Evolutionary conservation across 2,329 filamentous ascomycete species (phyloP).

Genomic region (Colletotrichum sp.): DNA sequence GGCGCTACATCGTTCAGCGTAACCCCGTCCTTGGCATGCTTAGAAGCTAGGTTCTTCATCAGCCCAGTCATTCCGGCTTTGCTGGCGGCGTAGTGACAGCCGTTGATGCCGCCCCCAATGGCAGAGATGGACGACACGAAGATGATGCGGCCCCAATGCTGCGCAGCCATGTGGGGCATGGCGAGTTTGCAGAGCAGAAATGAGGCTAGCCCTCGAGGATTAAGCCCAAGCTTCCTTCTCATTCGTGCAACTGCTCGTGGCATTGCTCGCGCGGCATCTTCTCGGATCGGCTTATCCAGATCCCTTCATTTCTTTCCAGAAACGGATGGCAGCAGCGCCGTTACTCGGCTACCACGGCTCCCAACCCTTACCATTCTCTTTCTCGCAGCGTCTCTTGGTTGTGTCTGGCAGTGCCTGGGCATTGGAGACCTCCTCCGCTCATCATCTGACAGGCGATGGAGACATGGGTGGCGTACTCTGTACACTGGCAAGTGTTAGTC

Average conservation of each 20-base stretch:
- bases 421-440: not conserved
- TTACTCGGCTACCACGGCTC: slow-evolving; percentile 6
- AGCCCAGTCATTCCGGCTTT: slow-evolving; percentile 68
- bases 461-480: not conserved
- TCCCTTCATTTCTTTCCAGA: slow-evolving; percentile 7
- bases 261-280: not conserved
- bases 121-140: slow-evolving; percentile 69
- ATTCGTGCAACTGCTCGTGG: not conserved
- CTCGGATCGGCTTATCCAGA: slow-evolving; percentile 11
- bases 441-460: not conserved
- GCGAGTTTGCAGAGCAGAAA: slow-evolving; percentile 61
- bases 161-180: slow-evolving; percentile 64
- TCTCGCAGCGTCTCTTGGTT: not conserved
- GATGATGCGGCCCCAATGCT: slow-evolving; percentile 68
- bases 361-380: not conserved
- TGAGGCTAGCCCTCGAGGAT: not conserved
- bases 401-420: not conserved
- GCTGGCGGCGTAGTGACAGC: slow-evolving; percentile 64
- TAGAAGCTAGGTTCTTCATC: slow-evolving; percentile 68
- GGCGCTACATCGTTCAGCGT: slow-evolving; percentile 73
- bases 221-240: not conserved
- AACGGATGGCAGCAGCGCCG: not conserved
- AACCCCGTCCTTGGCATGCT: slow-evolving; percentile 64
- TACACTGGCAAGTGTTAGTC: not conserved
- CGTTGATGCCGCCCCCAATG: slow-evolving; percentile 68